Percentiles rank a stretch among this genome's conserved stretches.
These are phyloP conservation scores for Ogataea kodamae DNA, from an alignment of 805 yeast genomes.

Conservation along the genomic window DNA sequence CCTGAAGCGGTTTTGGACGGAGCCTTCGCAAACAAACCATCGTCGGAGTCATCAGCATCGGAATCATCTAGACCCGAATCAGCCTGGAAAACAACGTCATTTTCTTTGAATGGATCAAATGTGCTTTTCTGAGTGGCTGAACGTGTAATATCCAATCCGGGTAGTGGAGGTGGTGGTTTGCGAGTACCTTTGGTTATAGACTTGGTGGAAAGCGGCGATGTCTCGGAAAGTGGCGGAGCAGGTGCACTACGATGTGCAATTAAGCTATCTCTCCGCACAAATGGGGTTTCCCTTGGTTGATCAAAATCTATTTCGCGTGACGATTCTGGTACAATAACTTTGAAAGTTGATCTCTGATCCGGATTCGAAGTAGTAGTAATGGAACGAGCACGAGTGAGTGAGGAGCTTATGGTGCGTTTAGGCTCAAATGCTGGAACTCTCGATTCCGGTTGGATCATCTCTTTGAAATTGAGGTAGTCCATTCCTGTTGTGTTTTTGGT, in stretches of 20 bases:
- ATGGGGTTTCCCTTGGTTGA: constrained; percentile 73
- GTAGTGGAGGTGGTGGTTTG: constrained; percentile 27
- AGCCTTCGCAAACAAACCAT: constrained; percentile 57
- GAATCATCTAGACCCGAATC: constrained; percentile 52
- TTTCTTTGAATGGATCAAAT: constrained; percentile 62
- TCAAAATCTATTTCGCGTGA: constrained; percentile 74
- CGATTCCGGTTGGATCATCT: constrained; percentile 18
- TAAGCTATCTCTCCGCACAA: constrained; percentile 43
- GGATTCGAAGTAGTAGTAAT: constrained; percentile 27
- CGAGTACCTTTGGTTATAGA: constrained; percentile 13
- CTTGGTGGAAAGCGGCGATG: constrained; percentile 8
- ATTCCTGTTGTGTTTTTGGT: constrained; percentile 30
- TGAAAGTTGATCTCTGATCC: constrained; percentile 48
- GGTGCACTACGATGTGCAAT: constrained; percentile 73
- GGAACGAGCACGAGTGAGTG: constrained; percentile 28
- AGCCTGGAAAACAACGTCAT: constrained; percentile 67
- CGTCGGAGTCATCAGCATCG: constrained; percentile 46
- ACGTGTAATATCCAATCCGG: constrained; percentile 13
- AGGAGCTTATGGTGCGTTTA: constrained; percentile 23
- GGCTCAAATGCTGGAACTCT: constrained; percentile 7
- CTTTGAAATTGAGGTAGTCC: constrained; percentile 61
- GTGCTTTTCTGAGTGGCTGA: constrained; percentile 12
- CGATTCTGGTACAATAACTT: constrained; percentile 62
- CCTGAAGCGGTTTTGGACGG: constrained; percentile 22
- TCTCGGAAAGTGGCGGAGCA: constrained; percentile 40